A percentile compares a stretch with the other conserved stretches of the same genome.
phyloP scores from a whole-genome alignment of 2,329 filamentous ascomycete species.

The Fusarium cicatricum region DNA sequence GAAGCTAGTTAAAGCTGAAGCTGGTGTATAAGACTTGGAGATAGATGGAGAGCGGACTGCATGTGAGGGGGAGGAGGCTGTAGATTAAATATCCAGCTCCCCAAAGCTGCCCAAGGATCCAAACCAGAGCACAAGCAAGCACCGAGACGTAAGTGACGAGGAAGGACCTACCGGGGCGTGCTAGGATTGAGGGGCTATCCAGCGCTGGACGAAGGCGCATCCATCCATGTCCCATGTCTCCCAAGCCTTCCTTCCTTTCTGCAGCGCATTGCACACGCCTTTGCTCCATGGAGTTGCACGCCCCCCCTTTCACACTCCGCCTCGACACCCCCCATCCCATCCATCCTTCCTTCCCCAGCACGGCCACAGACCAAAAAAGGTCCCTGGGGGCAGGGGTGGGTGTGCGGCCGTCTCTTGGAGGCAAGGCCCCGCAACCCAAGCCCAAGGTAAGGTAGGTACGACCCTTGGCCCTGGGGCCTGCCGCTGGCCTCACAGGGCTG shows the following conservation, averaged over 20 bases:
- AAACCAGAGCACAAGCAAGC: constrained; percentile 6
- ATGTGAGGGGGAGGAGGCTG: constrained; percentile 43
- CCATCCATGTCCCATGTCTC: not conserved
- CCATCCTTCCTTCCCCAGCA: constrained; percentile 18
- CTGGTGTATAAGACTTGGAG: constrained; percentile 30
- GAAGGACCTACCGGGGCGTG: constrained; percentile 18
- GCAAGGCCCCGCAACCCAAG: constrained; percentile 12
- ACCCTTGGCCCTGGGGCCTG: constrained; percentile 16
- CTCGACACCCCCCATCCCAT: not conserved
- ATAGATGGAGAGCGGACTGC: constrained; percentile 33
- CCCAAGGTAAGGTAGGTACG: constrained; percentile 4
- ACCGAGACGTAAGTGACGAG: constrained; percentile 26
- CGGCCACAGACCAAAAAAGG: constrained; percentile 35
- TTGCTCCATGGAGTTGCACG: constrained; percentile 5
- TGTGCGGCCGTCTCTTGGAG: constrained; percentile 8
- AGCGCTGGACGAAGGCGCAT: constrained; percentile 5
- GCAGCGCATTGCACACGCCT: constrained; percentile 14
- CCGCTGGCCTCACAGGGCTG: constrained; percentile 40
- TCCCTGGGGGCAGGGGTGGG: constrained; percentile 13
- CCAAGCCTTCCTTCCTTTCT: constrained; percentile 9
- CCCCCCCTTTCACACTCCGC: constrained; percentile 3
- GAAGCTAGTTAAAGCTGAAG: constrained; percentile 26
- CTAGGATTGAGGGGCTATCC: constrained; percentile 11
- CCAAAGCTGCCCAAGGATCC: constrained; percentile 30
- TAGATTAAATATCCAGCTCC: constrained; percentile 47